These are phyloP conservation scores for Clathrus columnatus DNA, from an alignment of 768 basidiomycete genomes.

Conservation along the genomic window DNA sequence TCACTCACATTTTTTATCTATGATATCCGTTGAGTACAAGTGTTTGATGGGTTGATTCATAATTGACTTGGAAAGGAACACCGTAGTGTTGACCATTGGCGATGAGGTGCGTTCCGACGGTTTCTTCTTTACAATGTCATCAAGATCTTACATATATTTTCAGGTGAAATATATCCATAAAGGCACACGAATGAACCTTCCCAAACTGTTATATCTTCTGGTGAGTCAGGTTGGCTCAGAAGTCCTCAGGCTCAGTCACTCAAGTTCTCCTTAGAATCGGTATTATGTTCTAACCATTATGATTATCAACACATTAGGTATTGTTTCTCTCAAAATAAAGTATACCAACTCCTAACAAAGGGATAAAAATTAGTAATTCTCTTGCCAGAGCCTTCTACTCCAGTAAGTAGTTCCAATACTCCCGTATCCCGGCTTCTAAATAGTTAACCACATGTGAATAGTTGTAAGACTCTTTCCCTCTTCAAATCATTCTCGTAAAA, in stretches of 20 bases:
- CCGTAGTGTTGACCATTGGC: not conserved
- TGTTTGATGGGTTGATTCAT: not conserved
- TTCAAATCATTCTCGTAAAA: not conserved
- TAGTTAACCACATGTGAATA: not conserved
- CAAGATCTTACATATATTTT: not conserved
- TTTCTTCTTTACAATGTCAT: too few species aligned
- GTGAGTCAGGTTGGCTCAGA: not conserved
- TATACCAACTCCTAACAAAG: not conserved
- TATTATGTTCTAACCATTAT: not conserved
- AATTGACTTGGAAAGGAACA: not conserved
- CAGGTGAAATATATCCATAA: not conserved
- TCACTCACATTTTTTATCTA: conserved; percentile 3
- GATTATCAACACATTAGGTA: not conserved
- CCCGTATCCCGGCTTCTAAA: not conserved
- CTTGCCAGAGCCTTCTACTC: not conserved
- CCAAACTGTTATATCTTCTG: not conserved
- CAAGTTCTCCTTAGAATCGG: not conserved
- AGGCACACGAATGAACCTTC: not conserved
- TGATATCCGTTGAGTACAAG: not conserved
- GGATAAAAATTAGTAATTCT: not conserved
- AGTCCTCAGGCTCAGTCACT: not conserved
- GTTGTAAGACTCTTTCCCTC: not conserved
- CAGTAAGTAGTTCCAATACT: not conserved
- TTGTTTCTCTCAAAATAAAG: not conserved
- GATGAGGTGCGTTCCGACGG: not conserved